Conservation (phyloP, 441 rosid genomes). For the Pelargonium australe region DNA sequence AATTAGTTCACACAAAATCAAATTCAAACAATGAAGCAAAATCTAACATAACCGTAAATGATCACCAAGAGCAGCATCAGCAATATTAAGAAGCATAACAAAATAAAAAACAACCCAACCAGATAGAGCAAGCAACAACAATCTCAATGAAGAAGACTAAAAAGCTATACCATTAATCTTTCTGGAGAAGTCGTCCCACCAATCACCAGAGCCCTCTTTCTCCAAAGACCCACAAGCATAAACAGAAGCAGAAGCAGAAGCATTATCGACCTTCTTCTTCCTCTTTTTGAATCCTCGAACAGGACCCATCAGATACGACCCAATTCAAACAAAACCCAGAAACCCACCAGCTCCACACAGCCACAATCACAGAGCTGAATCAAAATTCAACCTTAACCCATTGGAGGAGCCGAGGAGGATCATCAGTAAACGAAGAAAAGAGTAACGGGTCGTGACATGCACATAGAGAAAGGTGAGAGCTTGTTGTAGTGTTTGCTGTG, state of each 20-base stretch:
- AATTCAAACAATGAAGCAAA: background rate
- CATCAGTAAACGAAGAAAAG: constrained; percentile 24
- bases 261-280: constrained; percentile 36
- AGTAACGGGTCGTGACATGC: constrained; percentile 29
- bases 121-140: constrained; percentile 12
- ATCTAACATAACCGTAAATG: constrained; percentile 18
- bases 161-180: constrained; percentile 37
- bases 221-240: constrained; percentile 35
- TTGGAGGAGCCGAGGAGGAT: constrained; percentile 22
- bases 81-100: background rate
- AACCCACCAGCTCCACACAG: constrained; percentile 18
- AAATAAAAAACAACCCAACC: background rate
- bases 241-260: constrained; percentile 20
- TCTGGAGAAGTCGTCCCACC: constrained; percentile 48
- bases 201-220: constrained; percentile 39
- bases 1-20: constrained; percentile 15
- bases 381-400: constrained; percentile 34
- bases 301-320: constrained; percentile 43
- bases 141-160: constrained; percentile 7
- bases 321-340: constrained; percentile 28
- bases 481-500: too few relatives aligned
- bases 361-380: constrained; percentile 14
- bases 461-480: constrained; percentile 8
- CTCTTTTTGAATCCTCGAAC: constrained; percentile 39
- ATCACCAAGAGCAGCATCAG: constrained; percentile 21